phyloP scores from a whole-genome alignment of 2,329 filamentous ascomycete species.

The Fusarium bulbicola region DNA sequence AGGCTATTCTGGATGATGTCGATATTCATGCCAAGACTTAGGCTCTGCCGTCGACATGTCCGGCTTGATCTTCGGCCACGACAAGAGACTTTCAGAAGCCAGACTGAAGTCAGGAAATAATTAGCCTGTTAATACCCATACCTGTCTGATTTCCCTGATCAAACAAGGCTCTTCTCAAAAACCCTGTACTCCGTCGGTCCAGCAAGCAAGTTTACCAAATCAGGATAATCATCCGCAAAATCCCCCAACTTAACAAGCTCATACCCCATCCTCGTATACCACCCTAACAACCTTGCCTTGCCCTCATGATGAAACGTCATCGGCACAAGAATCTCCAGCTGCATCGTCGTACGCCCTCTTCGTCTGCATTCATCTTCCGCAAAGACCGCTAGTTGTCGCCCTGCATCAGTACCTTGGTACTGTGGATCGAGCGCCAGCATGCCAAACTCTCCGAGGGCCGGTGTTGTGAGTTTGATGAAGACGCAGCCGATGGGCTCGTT shows the following conservation, averaged over 20 bases:
- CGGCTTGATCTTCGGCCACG: fast-evolving
- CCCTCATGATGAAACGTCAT: conserved; percentile 39
- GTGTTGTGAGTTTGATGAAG: conserved; percentile 33
- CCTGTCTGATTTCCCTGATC: no score
- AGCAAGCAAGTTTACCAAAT: conserved; percentile 35
- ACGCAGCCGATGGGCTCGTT: conserved; percentile 41
- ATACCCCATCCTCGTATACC: conserved; percentile 46
- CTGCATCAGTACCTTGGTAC: conserved; percentile 39
- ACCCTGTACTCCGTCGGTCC: conserved; percentile 43
- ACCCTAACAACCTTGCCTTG: conserved; percentile 41
- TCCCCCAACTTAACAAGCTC: conserved; percentile 37
- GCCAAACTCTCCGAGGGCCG: conserved; percentile 39
- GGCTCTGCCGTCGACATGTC: fast-evolving
- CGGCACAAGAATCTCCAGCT: conserved; percentile 44
- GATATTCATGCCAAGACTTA: background rate
- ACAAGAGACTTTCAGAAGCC: no score
- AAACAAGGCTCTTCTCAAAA: conserved; percentile 40
- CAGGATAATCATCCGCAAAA: conserved; percentile 44
- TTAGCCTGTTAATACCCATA: no score
- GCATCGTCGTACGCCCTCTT: conserved; percentile 42
- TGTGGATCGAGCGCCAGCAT: conserved; percentile 42
- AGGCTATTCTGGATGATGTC: background rate
- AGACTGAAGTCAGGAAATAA: no score
- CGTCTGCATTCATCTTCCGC: conserved; percentile 42
- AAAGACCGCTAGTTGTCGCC: conserved; percentile 39